Conservation (phyloP, 495 filamentous ascomycete species). For the Aspergillus carlsbadensis region DNA sequence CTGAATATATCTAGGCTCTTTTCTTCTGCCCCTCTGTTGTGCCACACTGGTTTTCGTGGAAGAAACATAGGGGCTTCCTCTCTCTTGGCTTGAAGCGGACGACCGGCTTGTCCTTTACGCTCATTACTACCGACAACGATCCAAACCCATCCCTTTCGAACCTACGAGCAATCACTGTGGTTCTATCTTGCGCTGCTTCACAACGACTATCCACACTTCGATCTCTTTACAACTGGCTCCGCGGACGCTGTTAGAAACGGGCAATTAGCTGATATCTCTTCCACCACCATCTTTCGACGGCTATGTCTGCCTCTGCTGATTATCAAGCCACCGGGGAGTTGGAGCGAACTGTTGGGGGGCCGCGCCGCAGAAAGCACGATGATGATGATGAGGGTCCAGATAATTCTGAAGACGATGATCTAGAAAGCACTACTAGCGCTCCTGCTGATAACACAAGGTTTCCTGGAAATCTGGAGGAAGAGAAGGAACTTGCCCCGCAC, state of each 20-base stretch:
- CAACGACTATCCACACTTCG: conserved; percentile 2
- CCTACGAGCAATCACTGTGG: conserved; percentile 5
- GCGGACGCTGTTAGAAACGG: neutral
- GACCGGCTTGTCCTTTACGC: conserved; percentile 29
- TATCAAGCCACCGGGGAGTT: conserved; percentile 67
- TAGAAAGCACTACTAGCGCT: conserved; percentile 87
- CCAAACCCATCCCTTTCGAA: neutral
- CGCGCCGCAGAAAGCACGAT: conserved; percentile 72
- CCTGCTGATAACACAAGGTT: conserved; percentile 69
- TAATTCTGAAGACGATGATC: conserved; percentile 77
- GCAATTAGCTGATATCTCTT: neutral
- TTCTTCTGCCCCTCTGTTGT: conserved; percentile 28
- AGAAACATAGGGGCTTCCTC: conserved; percentile 8
- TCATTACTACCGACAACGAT: conserved; percentile 20
- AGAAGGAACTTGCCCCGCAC: conserved; percentile 90
- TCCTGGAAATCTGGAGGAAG: conserved; percentile 68
- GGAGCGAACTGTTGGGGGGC: conserved; percentile 64
- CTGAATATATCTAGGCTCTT: conserved; percentile 13
- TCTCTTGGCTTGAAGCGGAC: conserved; percentile 19
- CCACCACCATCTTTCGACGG: conserved; percentile 34
- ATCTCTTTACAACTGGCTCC: neutral
- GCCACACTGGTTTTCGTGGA: conserved; percentile 18
- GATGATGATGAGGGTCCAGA: conserved; percentile 87
- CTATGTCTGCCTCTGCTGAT: conserved; percentile 68
- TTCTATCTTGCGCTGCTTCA: conserved; percentile 14